Evolutionary conservation across 805 yeast genomes (phyloP).

Genomic region (Geotrichum ghanense): DNA sequence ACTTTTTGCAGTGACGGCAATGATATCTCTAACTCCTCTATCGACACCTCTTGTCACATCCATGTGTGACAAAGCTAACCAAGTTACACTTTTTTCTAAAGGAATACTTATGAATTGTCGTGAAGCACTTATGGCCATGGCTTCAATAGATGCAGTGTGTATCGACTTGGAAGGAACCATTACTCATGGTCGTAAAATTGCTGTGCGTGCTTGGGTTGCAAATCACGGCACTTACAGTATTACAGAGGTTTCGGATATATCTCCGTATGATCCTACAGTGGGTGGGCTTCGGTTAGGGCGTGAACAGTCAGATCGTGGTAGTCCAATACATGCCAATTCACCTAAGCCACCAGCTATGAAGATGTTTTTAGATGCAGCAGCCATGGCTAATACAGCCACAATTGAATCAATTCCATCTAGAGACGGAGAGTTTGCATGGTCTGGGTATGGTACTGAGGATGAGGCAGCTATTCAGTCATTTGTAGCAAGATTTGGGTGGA

Average conservation of each 20-base stretch:
- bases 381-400: constrained; percentile 70
- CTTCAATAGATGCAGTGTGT: constrained; percentile 69
- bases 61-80: constrained; percentile 76
- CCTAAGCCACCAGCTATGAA: constrained; percentile 23
- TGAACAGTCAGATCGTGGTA: background rate
- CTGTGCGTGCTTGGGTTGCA: constrained; percentile 57
- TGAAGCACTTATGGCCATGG: constrained; percentile 67
- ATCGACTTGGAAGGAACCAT: constrained; percentile 78
- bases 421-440: constrained; percentile 40
- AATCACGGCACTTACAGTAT: constrained; percentile 46
- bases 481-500: constrained; percentile 41
- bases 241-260: background rate
- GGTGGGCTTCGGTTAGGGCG: background rate
- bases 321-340: too few species aligned
- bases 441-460: constrained; percentile 80
- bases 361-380: constrained; percentile 52
- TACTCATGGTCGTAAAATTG: constrained; percentile 71
- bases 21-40: constrained; percentile 72
- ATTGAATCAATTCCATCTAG: constrained; percentile 37
- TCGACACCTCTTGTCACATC: constrained; percentile 72
- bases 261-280: background rate
- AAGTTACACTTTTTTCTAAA: constrained; percentile 22
- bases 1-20: constrained; percentile 79
- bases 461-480: constrained; percentile 82
- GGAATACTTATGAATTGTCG: constrained; percentile 43